Percentiles rank a stretch among this genome's conserved stretches.
Evolutionary conservation across 495 filamentous ascomycete species (phyloP).

Genomic region (Penicillium turbatum): DNA sequence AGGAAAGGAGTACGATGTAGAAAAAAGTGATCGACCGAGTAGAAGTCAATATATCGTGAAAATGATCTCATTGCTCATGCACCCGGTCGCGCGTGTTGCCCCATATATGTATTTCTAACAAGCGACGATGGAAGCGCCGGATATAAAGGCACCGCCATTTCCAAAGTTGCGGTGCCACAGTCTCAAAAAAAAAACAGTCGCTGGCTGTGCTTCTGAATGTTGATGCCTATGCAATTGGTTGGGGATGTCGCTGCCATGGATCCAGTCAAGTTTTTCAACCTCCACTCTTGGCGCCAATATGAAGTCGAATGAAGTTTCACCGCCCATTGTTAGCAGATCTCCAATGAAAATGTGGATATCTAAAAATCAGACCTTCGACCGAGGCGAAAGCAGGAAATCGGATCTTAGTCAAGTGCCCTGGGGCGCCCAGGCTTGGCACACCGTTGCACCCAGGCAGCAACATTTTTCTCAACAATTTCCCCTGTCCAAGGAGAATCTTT

Average conservation of each 20-base stretch:
- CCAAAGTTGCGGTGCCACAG: background rate
- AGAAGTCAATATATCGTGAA: background rate
- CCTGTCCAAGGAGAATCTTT: background rate
- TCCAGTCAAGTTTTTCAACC: background rate
- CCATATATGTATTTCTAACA: background rate
- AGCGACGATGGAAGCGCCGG: constrained; percentile 4
- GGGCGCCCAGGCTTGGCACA: background rate
- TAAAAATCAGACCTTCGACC: background rate
- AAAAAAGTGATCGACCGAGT: background rate
- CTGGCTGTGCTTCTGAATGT: background rate
- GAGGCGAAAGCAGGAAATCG: background rate
- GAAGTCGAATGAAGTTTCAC: background rate
- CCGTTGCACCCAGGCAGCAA: background rate
- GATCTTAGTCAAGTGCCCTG: background rate
- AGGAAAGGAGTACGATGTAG: background rate
- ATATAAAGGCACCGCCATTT: background rate
- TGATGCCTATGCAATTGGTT: constrained; percentile 9
- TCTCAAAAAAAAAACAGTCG: background rate
- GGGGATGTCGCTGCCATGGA: background rate
- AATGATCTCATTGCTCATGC: background rate
- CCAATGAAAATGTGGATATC: background rate
- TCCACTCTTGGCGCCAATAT: constrained; percentile 5
- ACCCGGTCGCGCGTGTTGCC: background rate
- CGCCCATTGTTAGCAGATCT: background rate
- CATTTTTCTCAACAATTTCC: background rate